Base-by-base conservation (phyloP, 345 rosid species). In the Aquilaria sinensis region DNA sequence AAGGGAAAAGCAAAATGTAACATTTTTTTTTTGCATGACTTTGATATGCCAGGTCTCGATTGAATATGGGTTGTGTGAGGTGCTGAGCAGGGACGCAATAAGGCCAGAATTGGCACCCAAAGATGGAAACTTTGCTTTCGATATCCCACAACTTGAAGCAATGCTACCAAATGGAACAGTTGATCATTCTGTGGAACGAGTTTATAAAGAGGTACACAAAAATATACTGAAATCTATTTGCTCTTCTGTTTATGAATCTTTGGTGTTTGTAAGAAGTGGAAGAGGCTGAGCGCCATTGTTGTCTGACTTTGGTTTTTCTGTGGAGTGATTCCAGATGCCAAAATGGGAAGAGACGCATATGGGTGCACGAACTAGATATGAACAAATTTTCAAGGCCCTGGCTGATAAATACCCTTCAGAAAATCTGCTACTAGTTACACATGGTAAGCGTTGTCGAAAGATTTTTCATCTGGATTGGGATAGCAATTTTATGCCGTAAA, bases 401-500 rank as follows among this genome's bases (percentile, higher is more conserved):
- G 89, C 92, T 0, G 83, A 88, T 80, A 85, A 72, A 74, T 85
- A 86, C 80, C 96, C 97, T 50, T 54, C 70, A 37, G 90, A 94
- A 61, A 90, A 90, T 65, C 68, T 94, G 83, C 80, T 88, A 60
- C 75, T 94, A 32, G 84, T 94, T 66, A 82, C 99, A 3, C 99
- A 88, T 57, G 99, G 97, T 87, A 77, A 72, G 68, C 58, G 60
- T 67, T 60, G 56, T 52, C 46, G n/a, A 4, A 31, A 16, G 46
- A 31, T 14, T 23, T 49, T 51, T 47, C 6, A 55, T 31, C 43
- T 37, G 43, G 43, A 37, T 37, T 37, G 7, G 5, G 43, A 37
- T 8, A 37, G 43, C 43, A 37, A 37, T 8, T 37, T 8, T 37
- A 37, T 1, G 43, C 43, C 1, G 8, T 37, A 37, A 4, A 37